phyloP scores from a whole-genome alignment of 345 rosid species.

The Mangifera indica region DNA sequence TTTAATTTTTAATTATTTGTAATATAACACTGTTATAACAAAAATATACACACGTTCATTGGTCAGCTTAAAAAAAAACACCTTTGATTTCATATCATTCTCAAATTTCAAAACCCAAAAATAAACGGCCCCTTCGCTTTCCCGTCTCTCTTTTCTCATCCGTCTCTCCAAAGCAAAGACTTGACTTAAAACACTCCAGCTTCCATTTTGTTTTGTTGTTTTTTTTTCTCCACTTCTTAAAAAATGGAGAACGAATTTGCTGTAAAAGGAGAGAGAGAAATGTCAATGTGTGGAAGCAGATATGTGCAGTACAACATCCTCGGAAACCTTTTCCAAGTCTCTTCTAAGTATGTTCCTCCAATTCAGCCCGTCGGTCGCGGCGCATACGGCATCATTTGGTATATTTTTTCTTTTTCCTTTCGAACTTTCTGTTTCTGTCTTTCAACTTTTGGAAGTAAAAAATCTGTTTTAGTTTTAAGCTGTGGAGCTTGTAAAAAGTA shows the following conservation, averaged over 20 bases:
- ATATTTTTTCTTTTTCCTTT: slow-evolving; percentile 5
- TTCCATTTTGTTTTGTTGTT: too few species aligned
- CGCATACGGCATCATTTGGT: slow-evolving; percentile 91
- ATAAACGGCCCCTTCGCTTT: neutral
- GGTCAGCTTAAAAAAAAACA: too few species aligned
- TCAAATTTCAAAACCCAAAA: slow-evolving; percentile 14
- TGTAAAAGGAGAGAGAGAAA: slow-evolving; percentile 22
- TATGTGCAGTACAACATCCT: slow-evolving; percentile 61
- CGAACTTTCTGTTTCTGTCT: neutral
- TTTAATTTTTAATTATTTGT: too few species aligned
- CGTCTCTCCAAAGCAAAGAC: neutral
- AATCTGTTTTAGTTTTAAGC: neutral
- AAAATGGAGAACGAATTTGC: slow-evolving; percentile 39
- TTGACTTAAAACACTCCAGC: neutral
- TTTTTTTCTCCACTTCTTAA: neutral
- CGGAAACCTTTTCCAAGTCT: slow-evolving; percentile 62
- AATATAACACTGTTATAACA: too few species aligned
- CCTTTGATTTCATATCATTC: neutral
- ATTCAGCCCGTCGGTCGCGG: slow-evolving; percentile 85
- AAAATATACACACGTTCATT: too few species aligned
- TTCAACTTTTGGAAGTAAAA: neutral
- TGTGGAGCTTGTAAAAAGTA: neutral
- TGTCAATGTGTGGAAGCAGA: slow-evolving; percentile 38
- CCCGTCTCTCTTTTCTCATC: neutral
- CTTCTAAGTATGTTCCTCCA: slow-evolving; percentile 82